Base-by-base conservation (phyloP, 208 protist species). In the Leishmania braziliensis region DNA sequence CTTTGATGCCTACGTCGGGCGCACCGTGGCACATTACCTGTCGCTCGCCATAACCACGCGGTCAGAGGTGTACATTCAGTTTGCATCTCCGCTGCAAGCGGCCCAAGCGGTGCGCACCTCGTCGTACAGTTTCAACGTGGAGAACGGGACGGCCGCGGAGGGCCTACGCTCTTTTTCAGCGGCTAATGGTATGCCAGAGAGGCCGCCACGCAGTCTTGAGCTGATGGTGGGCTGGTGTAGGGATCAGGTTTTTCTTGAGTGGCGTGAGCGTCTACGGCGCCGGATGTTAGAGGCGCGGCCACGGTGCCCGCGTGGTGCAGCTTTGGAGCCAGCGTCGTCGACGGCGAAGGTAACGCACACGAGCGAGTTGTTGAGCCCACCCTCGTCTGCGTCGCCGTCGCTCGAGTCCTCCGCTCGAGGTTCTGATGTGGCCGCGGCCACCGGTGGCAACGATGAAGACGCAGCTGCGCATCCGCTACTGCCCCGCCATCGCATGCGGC, bases 1-100 rank as follows among this genome's bases (percentile, higher is more conserved):
- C 80, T 84, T 97, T n/a, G 93, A 97, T 65, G 71, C 86, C 71
- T 83, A 79, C 77, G 86, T 93, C 50, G 93, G 93, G n/a, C 86
- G 84, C 71, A 95, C 92, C 16, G 84, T 93, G n/a, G 88, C 84
- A 20, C 91, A 95, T 82, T 77, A 81, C 66, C 39, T 84, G 36
- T 86, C 90, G 51, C 48, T 72, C 63, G 33, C 50, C 39, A n/a
- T 63, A 23, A 50, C 26, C 70, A 58, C 63, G 26, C 66, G 46
- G 16, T 82, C 82, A 8, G 89, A 91, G 54, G 79, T 93, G 48
- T 93, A 92, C 76, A 71, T 96, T 43, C 87, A 89, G 73, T 96
- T 96, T 79, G 90, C 92, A 51, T 81, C 85, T 23, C 36, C 89
- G 18, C 26, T 89, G 39, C 71, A 83, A 12, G 92, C 92, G 14